Percentiles rank a stretch among this genome's conserved stretches.
Evolutionary conservation across 495 filamentous ascomycete genomes (phyloP).

Genomic region (Cryomyces minteri): DNA sequence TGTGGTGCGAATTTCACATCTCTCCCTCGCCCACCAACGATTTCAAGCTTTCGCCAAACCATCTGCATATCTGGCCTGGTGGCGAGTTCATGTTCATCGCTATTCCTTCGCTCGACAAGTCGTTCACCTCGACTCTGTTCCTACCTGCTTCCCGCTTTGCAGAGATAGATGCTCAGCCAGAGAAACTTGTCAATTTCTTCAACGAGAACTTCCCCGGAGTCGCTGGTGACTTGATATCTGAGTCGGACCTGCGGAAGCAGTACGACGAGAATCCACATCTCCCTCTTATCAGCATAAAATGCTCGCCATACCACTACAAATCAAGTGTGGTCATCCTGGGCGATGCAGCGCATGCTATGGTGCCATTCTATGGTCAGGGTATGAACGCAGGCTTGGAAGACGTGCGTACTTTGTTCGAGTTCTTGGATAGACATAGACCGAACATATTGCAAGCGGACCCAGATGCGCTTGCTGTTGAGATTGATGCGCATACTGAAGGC

Average conservation of each 20-base stretch:
- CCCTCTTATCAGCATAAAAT: slow-evolving; percentile 84
- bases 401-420: slow-evolving; percentile 40
- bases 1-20: slow-evolving; percentile 96
- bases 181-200: slow-evolving; percentile 51
- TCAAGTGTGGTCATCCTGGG: slow-evolving; percentile 72
- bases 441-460: too few relatives aligned
- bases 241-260: slow-evolving; percentile 44
- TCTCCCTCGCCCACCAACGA: slow-evolving; percentile 28
- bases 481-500: slow-evolving; percentile 23
- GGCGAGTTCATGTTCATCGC: slow-evolving; percentile 95
- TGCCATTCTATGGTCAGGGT: slow-evolving; percentile 40
- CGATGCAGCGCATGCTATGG: slow-evolving; percentile 93
- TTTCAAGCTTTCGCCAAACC: slow-evolving; percentile 71
- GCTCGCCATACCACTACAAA: slow-evolving; percentile 64
- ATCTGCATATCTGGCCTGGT: slow-evolving; percentile 95
- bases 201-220: slow-evolving; percentile 72
- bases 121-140: slow-evolving; percentile 93
- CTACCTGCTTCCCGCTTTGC: slow-evolving; percentile 43
- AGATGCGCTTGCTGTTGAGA: slow-evolving; percentile 20
- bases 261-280: slow-evolving; percentile 72
- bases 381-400: slow-evolving; percentile 27
- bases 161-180: slow-evolving; percentile 35
- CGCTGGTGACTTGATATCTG: slow-evolving; percentile 54
- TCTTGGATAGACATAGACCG: slow-evolving; percentile 25
- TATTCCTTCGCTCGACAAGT: slow-evolving; percentile 70